phyloP scores from a whole-genome alignment of 345 rosid genomes.

The Eucalyptus paniculata region DNA sequence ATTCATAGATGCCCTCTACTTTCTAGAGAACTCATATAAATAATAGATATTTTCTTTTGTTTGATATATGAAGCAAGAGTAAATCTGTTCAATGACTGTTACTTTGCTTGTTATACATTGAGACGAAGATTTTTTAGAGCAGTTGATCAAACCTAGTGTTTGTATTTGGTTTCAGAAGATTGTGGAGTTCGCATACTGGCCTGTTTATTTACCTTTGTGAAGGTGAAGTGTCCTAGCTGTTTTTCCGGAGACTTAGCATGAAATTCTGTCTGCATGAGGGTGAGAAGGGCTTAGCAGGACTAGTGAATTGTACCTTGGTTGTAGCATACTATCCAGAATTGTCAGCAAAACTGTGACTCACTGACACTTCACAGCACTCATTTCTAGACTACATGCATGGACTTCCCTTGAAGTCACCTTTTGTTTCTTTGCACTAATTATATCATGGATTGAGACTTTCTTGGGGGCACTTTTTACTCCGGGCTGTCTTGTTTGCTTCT shows the following conservation, averaged over 20 bases:
- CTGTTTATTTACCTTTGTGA: not conserved
- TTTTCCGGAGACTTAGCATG: not conserved
- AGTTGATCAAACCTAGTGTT: not conserved
- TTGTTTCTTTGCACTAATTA: not conserved
- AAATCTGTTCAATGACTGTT: not conserved
- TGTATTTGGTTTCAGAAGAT: not conserved
- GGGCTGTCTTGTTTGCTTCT: not conserved
- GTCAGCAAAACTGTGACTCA: not conserved
- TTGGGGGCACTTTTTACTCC: not conserved
- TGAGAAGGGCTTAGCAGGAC: not conserved
- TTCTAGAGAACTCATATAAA: not conserved
- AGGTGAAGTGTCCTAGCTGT: not conserved
- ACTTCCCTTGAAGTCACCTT: not conserved
- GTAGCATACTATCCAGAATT: not conserved
- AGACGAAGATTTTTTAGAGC: not conserved
- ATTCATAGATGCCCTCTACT: not conserved
- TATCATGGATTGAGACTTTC: not conserved
- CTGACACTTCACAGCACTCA: not conserved
- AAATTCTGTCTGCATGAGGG: not conserved
- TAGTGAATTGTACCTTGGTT: not conserved
- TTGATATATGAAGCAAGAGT: not conserved
- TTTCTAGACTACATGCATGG: not conserved
- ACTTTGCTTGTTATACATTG: not conserved
- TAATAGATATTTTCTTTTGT: not conserved
- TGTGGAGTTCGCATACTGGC: not conserved